These are phyloP conservation scores for Apiospora aurea DNA, from an alignment of 2,329 filamentous ascomycete genomes.

Conservation along the genomic window DNA sequence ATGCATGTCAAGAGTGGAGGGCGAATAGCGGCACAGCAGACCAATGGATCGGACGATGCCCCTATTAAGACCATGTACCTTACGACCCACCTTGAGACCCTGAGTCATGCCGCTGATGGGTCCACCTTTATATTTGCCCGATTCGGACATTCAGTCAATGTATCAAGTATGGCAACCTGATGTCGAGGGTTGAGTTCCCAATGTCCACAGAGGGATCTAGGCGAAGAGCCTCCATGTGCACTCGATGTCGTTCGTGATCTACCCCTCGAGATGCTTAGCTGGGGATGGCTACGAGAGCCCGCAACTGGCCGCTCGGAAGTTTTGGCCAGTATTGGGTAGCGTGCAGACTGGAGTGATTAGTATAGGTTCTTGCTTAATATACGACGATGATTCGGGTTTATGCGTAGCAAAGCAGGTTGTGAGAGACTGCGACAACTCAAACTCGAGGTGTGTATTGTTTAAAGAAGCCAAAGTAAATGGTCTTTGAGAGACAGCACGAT, in stretches of 20 bases:
- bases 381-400: too few relatives aligned
- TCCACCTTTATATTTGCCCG: background rate
- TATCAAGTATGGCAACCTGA: background rate
- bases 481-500: background rate
- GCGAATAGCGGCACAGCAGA: background rate
- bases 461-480: background rate
- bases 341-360: too few relatives aligned
- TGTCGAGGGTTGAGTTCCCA: background rate
- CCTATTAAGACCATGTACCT: too few relatives aligned
- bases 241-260: background rate
- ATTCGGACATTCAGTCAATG: background rate
- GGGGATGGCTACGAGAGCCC: background rate
- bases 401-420: background rate
- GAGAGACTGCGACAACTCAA: background rate
- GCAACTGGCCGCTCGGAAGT: background rate
- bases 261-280: background rate
- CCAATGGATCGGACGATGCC: background rate
- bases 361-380: too few relatives aligned
- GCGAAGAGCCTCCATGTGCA: background rate
- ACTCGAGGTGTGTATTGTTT: background rate
- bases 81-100: background rate
- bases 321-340: too few relatives aligned
- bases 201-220: background rate
- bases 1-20: too few relatives aligned
- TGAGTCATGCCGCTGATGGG: background rate